Evolutionary conservation across 2,329 filamentous ascomycete species (phyloP).

Genomic region (Colletotrichum brevisporum): DNA sequence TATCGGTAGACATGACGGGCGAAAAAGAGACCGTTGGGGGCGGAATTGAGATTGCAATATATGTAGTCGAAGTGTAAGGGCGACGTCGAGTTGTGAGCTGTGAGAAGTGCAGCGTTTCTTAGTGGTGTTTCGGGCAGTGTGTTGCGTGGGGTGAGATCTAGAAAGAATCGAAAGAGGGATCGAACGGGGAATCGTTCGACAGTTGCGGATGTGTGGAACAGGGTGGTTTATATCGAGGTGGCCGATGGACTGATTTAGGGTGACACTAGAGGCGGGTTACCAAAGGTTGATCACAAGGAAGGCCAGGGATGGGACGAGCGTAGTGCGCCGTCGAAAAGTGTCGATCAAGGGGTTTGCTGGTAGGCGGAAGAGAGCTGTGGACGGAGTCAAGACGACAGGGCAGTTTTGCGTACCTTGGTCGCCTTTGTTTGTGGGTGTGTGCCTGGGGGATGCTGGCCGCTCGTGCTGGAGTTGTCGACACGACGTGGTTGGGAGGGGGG

Average conservation of each 20-base stretch:
- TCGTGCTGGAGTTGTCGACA: slow-evolving; percentile 14
- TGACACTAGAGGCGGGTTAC: slow-evolving; percentile 36
- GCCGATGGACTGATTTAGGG: slow-evolving; percentile 40
- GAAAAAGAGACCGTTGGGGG: not conserved
- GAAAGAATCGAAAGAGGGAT: slow-evolving; percentile 40
- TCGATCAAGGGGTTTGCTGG: slow-evolving; percentile 42
- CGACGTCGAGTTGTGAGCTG: not conserved
- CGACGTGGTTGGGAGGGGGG: not conserved
- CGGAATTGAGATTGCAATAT: slow-evolving; percentile 17
- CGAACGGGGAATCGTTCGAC: slow-evolving; percentile 40
- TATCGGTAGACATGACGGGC: slow-evolving; percentile 40
- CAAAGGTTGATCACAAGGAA: slow-evolving; percentile 36
- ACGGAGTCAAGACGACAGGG: slow-evolving; percentile 27
- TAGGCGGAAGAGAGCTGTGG: not conserved
- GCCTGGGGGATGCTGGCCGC: slow-evolving; percentile 20
- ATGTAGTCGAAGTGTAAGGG: slow-evolving; percentile 20
- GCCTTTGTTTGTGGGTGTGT: slow-evolving; percentile 33
- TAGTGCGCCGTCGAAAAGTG: slow-evolving; percentile 35
- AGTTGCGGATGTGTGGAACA: slow-evolving; percentile 26
- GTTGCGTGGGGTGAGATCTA: slow-evolving; percentile 36
- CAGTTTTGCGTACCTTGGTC: slow-evolving; percentile 12
- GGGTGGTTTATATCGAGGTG: slow-evolving; percentile 36
- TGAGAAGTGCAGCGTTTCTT: slow-evolving; percentile 12
- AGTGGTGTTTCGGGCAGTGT: slow-evolving; percentile 30
- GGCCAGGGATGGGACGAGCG: slow-evolving; percentile 39